Percentiles rank a stretch among this genome's conserved stretches.
These are phyloP conservation scores for Kluyveromyces wickerhamii DNA, from an alignment of 805 yeast species.

Conservation along the genomic window DNA sequence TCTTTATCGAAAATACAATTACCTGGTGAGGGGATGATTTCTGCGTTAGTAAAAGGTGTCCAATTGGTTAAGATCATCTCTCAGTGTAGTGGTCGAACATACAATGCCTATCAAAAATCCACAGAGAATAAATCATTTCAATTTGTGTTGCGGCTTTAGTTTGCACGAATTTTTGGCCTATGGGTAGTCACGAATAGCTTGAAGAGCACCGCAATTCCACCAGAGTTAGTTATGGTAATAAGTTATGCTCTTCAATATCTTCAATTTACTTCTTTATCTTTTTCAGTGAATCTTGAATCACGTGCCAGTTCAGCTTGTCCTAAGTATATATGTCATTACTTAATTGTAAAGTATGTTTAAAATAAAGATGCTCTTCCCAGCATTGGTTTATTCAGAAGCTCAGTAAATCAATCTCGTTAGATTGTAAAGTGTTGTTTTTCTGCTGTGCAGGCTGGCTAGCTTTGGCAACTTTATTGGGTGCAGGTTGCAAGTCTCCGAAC, in stretches of 20 bases:
- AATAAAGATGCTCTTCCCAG: too few species aligned
- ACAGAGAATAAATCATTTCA: slow-evolving; percentile 59
- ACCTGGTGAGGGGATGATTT: slow-evolving; percentile 29
- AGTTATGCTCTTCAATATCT: too few species aligned
- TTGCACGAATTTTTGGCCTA: background rate
- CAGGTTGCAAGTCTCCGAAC: slow-evolving; percentile 29
- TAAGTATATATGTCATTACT: too few species aligned
- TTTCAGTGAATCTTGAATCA: too few species aligned
- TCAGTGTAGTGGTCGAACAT: too few species aligned
- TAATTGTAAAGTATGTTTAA: too few species aligned
- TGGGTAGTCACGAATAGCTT: background rate
- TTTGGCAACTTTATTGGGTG: slow-evolving; percentile 2
- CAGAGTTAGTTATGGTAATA: too few species aligned
- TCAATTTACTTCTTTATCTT: too few species aligned
- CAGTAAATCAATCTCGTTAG: slow-evolving; percentile 23
- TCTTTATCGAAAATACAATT: slow-evolving; percentile 78
- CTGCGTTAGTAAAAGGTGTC: too few species aligned
- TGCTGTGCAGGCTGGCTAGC: background rate
- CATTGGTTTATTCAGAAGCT: slow-evolving; percentile 23
- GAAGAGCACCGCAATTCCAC: too few species aligned
- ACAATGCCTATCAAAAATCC: slow-evolving; percentile 90
- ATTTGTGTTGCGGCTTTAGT: background rate
- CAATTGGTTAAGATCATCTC: too few species aligned
- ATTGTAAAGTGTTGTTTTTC: slow-evolving; percentile 12
- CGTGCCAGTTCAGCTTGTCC: too few species aligned